Percentiles rank a stretch among this genome's conserved stretches.
Conservation (phyloP, 441 rosid genomes). For the Populus hybrid region DNA sequence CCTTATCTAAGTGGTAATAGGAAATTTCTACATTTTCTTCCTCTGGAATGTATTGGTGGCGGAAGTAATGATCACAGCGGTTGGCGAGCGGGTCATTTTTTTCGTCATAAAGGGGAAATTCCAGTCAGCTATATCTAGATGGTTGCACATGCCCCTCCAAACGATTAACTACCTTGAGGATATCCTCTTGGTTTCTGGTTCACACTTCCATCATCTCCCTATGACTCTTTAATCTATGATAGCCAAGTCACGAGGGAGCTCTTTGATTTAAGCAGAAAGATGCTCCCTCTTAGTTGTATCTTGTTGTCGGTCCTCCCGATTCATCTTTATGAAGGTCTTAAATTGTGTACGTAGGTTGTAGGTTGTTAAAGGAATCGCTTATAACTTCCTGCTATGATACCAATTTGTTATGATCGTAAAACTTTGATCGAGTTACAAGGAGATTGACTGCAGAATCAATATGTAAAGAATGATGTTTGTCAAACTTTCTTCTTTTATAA, state of each 20-base stretch:
- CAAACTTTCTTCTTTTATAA: no score
- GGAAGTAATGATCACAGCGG: neutral
- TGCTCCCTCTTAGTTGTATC: neutral
- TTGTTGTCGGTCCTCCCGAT: neutral
- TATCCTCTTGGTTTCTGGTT: neutral
- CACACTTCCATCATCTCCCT: neutral
- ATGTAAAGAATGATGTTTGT: no score
- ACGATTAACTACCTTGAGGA: neutral
- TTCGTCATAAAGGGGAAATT: neutral
- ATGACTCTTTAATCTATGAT: neutral
- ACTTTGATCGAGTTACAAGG: no score
- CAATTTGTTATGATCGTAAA: neutral
- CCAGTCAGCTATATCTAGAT: neutral
- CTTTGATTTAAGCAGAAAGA: neutral
- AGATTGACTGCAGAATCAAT: no score
- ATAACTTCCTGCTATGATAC: neutral
- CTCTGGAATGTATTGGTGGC: neutral
- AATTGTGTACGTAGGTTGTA: neutral
- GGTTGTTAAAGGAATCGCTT: neutral
- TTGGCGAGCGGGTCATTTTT: neutral
- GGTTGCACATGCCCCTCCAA: neutral
- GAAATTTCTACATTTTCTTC: neutral
- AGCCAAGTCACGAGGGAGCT: neutral
- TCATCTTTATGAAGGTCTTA: neutral
- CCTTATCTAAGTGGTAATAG: neutral